These are phyloP conservation scores for Plenodomus tracheiphilus DNA, from an alignment of 2,329 filamentous ascomycete species.

Conservation along the genomic window DNA sequence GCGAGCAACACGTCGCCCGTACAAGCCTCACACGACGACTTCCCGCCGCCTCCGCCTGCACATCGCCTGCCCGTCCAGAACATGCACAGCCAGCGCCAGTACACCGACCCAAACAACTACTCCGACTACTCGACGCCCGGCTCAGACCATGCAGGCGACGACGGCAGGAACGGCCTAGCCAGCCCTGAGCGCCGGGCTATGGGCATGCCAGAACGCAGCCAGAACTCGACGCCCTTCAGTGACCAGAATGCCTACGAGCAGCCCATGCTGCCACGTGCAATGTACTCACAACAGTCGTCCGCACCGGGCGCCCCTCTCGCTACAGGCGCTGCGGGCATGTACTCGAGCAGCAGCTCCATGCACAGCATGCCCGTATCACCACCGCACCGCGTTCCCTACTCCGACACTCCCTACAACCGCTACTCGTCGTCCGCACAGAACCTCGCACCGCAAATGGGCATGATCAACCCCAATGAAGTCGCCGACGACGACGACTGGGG, in stretches of 20 bases:
- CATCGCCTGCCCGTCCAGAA: slow-evolving; percentile 37
- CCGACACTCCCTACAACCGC: slow-evolving; percentile 69
- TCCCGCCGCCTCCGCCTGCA: slow-evolving; percentile 40
- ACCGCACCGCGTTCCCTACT: slow-evolving; percentile 49
- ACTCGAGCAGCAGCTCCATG: slow-evolving; percentile 50
- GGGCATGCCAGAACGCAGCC: slow-evolving; percentile 27
- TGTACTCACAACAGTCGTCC: slow-evolving; percentile 28
- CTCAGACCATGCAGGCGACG: slow-evolving; percentile 63
- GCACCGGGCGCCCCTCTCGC: slow-evolving; percentile 33
- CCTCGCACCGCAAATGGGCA: slow-evolving; percentile 43
- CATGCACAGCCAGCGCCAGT: slow-evolving; percentile 28
- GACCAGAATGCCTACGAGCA: slow-evolving; percentile 31
- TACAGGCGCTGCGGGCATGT: slow-evolving; percentile 36
- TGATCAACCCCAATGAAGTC: slow-evolving; percentile 77
- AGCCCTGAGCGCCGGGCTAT: slow-evolving; percentile 50
- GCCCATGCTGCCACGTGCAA: slow-evolving; percentile 21
- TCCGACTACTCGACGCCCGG: slow-evolving; percentile 44
- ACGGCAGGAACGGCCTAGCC: slow-evolving; percentile 70
- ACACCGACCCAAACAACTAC: slow-evolving; percentile 36
- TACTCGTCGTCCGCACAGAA: slow-evolving; percentile 50
- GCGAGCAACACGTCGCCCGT: slow-evolving; percentile 22
- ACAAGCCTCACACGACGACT: slow-evolving; percentile 22
- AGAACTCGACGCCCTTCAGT: slow-evolving; percentile 28
- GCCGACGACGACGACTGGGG: slow-evolving; percentile 88
- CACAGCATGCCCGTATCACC: slow-evolving; percentile 50